phyloP scores from a whole-genome alignment of 495 filamentous ascomycete genomes.

The Lophiotrema nucula region DNA sequence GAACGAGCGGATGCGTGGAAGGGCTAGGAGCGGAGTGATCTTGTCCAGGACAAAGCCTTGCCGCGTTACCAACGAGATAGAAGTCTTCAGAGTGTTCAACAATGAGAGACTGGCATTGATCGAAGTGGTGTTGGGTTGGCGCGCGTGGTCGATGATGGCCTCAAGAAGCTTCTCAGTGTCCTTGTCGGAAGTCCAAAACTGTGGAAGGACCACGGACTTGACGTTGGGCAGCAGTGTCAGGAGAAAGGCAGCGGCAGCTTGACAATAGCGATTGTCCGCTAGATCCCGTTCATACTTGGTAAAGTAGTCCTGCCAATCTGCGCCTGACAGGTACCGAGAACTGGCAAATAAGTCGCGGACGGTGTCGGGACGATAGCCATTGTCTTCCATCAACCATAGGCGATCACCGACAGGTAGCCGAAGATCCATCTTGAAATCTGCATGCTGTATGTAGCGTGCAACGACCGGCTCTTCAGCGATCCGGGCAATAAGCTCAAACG shows the following conservation, averaged over 20 bases:
- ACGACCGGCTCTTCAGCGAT: conserved; percentile 21
- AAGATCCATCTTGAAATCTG: conserved; percentile 17
- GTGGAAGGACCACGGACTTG: conserved; percentile 19
- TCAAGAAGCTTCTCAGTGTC: conserved; percentile 25
- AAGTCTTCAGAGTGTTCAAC: conserved; percentile 17
- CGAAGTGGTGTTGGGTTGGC: conserved; percentile 17
- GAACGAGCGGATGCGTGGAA: conserved; percentile 18
- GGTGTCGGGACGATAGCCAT: conserved; percentile 20
- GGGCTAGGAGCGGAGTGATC: conserved; percentile 22
- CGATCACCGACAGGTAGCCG: conserved; percentile 10
- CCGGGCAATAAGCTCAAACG: conserved; percentile 21
- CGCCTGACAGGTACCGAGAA: conserved; percentile 21
- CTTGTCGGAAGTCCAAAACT: conserved; percentile 10
- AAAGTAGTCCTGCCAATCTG: conserved; percentile 21
- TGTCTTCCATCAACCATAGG: conserved; percentile 15
- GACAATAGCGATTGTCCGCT: conserved; percentile 17
- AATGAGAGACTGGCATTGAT: conserved; percentile 21
- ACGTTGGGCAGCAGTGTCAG: conserved; percentile 23
- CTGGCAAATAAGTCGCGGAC: conserved; percentile 21
- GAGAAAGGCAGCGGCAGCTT: conserved; percentile 22
- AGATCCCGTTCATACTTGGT: conserved; percentile 19
- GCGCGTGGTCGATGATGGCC: conserved; percentile 17
- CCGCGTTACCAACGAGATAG: conserved; percentile 9
- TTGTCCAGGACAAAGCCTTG: conserved; percentile 22
- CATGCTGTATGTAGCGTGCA: conserved; percentile 20